phyloP scores from a whole-genome alignment of 2,329 filamentous ascomycete genomes.

The Cladobotryum mycophilum region DNA sequence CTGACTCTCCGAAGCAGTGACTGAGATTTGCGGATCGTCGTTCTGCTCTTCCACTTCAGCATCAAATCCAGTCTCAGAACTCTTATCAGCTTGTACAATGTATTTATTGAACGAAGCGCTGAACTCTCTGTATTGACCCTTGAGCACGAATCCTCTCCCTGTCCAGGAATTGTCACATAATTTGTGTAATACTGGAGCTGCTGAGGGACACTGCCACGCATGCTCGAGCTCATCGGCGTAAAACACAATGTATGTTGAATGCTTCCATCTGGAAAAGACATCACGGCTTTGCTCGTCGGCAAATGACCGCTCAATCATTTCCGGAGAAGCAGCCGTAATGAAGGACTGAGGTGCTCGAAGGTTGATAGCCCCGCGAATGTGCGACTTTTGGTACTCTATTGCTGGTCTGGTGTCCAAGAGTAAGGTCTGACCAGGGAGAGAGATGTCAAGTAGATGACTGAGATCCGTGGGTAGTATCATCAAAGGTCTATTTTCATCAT shows the following conservation, averaged over 20 bases:
- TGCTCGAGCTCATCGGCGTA: constrained; percentile 46
- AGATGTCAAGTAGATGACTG: constrained; percentile 44
- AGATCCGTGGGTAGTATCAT: constrained; percentile 49
- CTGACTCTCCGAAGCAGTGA: constrained; percentile 23
- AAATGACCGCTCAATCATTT: constrained; percentile 46
- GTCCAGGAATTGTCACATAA: constrained; percentile 42
- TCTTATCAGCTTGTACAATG: constrained; percentile 38
- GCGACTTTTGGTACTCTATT: constrained; percentile 42
- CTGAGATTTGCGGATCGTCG: not conserved
- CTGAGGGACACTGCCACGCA: constrained; percentile 45
- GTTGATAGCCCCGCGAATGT: constrained; percentile 47
- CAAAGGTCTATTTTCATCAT: constrained; percentile 28
- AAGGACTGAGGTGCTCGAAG: constrained; percentile 45
- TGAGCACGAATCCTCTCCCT: constrained; percentile 48
- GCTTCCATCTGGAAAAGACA: constrained; percentile 41
- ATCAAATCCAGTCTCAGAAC: constrained; percentile 35
- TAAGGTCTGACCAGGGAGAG: constrained; percentile 38
- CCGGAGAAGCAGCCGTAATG: constrained; percentile 40
- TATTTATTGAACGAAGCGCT: constrained; percentile 46
- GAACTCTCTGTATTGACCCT: constrained; percentile 51
- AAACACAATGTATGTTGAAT: constrained; percentile 44
- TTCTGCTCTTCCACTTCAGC: not conserved
- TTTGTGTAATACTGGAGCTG: constrained; percentile 39
- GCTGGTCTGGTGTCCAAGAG: constrained; percentile 45
- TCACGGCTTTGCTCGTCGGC: constrained; percentile 42